Evolutionary conservation across 108 stramenopile species (phyloP), one percentile per base, ranked within the genome.

Genomic region (Nitzschia putrida): DNA sequence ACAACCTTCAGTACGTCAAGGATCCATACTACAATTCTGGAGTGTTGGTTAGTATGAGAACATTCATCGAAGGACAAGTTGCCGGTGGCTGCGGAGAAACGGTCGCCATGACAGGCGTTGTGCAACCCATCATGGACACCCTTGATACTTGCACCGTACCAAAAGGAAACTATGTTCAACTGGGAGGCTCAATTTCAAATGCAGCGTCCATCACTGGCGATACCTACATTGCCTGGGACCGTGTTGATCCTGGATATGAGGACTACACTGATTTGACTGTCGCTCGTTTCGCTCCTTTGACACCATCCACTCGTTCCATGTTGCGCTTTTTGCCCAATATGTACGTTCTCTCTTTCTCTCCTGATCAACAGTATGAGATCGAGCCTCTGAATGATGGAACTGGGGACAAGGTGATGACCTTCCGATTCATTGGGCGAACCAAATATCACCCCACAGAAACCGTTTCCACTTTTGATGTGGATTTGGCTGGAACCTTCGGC

Each of bases 101-200:
- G 7, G 57, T 44, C 9, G 44, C 9, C 13, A 11, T 44, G 44
- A 44, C 44, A 58, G 57, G 12, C 8, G 57, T 7, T 25, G 57
- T 23, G 22, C 57, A 29, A 16, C 57, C 57, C 29, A 26, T 29
- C 9, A 58, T 58, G 57, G 8, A 8, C 7, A 58, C 57, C 7
- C 7, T 29, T 7, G 57, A 29, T 24, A 8, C 7, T 10, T 58
- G 57, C 16, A 58, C 57, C 24, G 57, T 58, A 24, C 57, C 57
- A 34, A 58, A 34, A 34, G 57, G 57, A 29, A 58, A 58, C 57
- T 58, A 26, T 16, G 57, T 58, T 34, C 57, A 58, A 34, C 57
- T 58, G 8, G 22, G 22, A 7, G 57, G 57, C 25, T 24, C 10
- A 7, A 34, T 58, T 34, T 22, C 23, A 24, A 58, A 58, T 34